Conservation (phyloP, 1,139 yeast species). For the Sugiyamaella japonica region DNA sequence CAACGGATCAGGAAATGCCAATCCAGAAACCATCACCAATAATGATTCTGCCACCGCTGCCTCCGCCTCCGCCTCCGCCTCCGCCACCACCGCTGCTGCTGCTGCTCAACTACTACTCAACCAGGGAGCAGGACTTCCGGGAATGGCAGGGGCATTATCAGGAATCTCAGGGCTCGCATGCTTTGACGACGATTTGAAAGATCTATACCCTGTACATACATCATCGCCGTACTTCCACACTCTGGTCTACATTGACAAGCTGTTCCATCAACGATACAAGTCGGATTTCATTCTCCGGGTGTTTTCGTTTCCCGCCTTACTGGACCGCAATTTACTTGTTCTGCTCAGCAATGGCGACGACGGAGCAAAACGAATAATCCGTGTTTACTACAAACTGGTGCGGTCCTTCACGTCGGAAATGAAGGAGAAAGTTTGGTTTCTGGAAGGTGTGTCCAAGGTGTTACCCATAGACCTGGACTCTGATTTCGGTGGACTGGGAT, state of each 20-base stretch:
- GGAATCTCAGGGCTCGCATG: conserved; percentile 59
- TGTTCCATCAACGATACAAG: conserved; percentile 74
- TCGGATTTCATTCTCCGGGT: conserved; percentile 83
- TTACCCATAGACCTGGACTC: conserved; percentile 47
- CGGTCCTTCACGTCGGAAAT: conserved; percentile 80
- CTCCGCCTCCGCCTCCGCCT: too few species aligned
- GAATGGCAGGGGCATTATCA: conserved; percentile 15
- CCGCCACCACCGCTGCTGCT: background rate
- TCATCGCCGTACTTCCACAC: conserved; percentile 85
- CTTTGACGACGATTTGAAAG: conserved; percentile 82
- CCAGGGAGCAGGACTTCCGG: conserved; percentile 16
- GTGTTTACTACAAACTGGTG: conserved; percentile 79
- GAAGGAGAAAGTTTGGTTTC: conserved; percentile 90
- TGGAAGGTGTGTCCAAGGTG: conserved; percentile 87
- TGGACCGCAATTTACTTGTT: conserved; percentile 75
- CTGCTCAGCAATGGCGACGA: conserved; percentile 80
- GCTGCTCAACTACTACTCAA: conserved; percentile 3
- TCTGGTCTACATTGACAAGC: conserved; percentile 78
- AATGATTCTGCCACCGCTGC: too few species aligned
- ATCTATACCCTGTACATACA: conserved; percentile 79
- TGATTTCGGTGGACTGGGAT: conserved; percentile 42
- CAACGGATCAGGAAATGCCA: background rate
- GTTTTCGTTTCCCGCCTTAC: conserved; percentile 89
- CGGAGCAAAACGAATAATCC: conserved; percentile 85
- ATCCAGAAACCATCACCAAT: too few species aligned